Base-by-base conservation (phyloP, 257 asterid species). In the Solanum lycopersicoides region DNA sequence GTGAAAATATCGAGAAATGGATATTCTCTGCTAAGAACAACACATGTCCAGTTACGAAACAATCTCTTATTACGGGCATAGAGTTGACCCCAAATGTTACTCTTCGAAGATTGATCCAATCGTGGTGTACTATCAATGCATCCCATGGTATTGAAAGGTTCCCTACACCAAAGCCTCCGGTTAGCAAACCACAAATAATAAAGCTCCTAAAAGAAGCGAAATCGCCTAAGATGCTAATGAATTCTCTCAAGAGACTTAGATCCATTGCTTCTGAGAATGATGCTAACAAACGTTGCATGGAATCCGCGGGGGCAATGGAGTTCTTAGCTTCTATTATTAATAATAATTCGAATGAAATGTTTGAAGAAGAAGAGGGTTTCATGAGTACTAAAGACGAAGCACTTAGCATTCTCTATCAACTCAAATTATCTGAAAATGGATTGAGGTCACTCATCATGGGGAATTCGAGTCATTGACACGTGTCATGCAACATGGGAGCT, bases 1-100 rank as follows among this genome's bases (percentile, higher is more conserved):
- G 99, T 14, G 94, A 92, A 25, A 91, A 91, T 91, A 97, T 97
- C 88, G 98, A 97, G 56, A 93, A 84, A 73, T 97, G 99, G 99
- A 53, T 95, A 4, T 93, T 95, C 74, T 85, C 91, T 0, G 91
- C 66, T 71, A 92, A 90, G 16, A 90, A 94, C 75, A 80, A 76
- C 13, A 90, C 93, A 0, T 95, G 98, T 60, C 99, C 99, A 7
- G 95, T 91, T 56, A 94, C 99, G 0, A 94, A 93, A 4, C 98
- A 92, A 82, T 68, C 83, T 15, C 87, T 95, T 5, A 30, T 94
- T 4, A 30, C 73, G 5, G 90, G 86, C 89, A 65, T 87, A 2
- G 98, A 94, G 0, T 77, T 95, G 83, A 95, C 91, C 10, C 99
- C 98, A 0, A 95, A 95, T 90, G 88, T 94, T 90, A 95, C 90